Percentiles rank a stretch among this genome's conserved stretches.
Conservation (phyloP, 2,329 filamentous ascomycete species). For the Trichophaea hybrida region DNA sequence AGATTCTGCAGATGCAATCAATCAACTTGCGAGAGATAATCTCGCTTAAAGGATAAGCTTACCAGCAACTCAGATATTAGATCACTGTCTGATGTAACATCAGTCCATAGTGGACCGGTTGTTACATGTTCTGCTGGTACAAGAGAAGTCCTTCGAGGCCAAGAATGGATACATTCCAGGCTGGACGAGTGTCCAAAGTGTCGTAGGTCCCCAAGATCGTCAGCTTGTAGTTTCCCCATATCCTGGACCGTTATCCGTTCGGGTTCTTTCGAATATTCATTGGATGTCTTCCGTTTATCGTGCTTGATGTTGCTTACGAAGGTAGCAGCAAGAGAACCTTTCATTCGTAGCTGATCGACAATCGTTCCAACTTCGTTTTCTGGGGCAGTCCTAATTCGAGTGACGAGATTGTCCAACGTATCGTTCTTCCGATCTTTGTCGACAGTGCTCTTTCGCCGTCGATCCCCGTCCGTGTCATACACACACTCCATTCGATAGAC, state of each 20-base stretch:
- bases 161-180: constrained; percentile 4
- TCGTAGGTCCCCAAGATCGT: constrained; percentile 8
- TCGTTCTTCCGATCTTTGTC: constrained; percentile 15
- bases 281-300: constrained; percentile 9
- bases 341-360: constrained; percentile 17
- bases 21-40: not conserved
- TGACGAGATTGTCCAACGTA: constrained; percentile 14
- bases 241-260: constrained; percentile 10
- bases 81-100: constrained; percentile 14
- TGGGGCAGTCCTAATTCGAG: constrained; percentile 14
- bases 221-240: constrained; percentile 13
- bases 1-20: not conserved
- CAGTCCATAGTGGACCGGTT: constrained; percentile 13
- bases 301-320: not conserved
- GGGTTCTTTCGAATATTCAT: constrained; percentile 3
- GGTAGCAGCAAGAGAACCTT: constrained; percentile 6
- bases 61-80: constrained; percentile 20
- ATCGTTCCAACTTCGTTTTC: constrained; percentile 17
- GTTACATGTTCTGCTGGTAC: not conserved
- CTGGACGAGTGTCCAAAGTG: constrained; percentile 9
- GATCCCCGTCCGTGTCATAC: constrained; percentile 21
- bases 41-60: constrained; percentile 1
- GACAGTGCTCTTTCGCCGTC: constrained; percentile 17
- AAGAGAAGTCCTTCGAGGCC: not conserved
- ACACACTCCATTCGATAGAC: constrained; percentile 19